These are phyloP conservation scores for Suillus bovinus DNA, from an alignment of 768 basidiomycete species.

Conservation along the genomic window DNA sequence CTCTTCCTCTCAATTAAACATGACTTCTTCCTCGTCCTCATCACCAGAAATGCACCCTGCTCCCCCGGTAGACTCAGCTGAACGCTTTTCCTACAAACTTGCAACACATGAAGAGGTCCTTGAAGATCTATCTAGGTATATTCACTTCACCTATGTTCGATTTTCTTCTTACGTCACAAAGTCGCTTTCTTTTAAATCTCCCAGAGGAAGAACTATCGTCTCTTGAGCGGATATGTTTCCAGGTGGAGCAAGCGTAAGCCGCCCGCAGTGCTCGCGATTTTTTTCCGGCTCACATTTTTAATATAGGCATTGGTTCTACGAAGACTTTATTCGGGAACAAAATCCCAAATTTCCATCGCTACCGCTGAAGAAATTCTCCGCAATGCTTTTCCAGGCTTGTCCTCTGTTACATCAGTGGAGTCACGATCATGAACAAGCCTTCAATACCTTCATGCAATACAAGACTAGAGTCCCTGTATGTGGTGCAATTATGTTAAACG, in stretches of 20 bases:
- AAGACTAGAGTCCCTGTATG: slow-evolving; percentile 97
- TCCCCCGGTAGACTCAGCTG: slow-evolving; percentile 38
- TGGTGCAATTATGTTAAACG: slow-evolving; percentile 94
- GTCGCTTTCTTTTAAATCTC: slow-evolving; percentile 95
- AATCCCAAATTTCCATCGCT: slow-evolving; percentile 85
- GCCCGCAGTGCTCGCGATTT: slow-evolving; percentile 13
- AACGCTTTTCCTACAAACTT: slow-evolving; percentile 61
- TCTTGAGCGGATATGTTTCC: slow-evolving; percentile 94
- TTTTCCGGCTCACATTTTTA: slow-evolving; percentile 15
- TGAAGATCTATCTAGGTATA: slow-evolving; percentile 86
- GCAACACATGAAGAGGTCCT: slow-evolving; percentile 83
- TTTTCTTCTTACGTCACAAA: slow-evolving; percentile 32
- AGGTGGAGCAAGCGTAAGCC: slow-evolving; percentile 97
- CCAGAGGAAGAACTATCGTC: slow-evolving; percentile 91
- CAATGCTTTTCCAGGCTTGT: slow-evolving; percentile 84
- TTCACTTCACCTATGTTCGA: slow-evolving; percentile 15
- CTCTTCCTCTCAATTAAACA: slow-evolving; percentile 31
- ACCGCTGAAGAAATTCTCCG: slow-evolving; percentile 90
- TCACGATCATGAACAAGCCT: slow-evolving; percentile 82
- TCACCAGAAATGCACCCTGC: slow-evolving; percentile 69
- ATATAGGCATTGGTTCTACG: slow-evolving; percentile 97
- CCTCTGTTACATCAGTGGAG: slow-evolving; percentile 83
- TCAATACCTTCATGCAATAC: slow-evolving; percentile 91
- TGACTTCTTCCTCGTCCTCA: slow-evolving; percentile 79
- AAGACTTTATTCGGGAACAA: slow-evolving; percentile 95